Evolutionary conservation across 371 early-diverging fungal genomes (phyloP).

Genomic region (Lichtheimia hyalospora): DNA sequence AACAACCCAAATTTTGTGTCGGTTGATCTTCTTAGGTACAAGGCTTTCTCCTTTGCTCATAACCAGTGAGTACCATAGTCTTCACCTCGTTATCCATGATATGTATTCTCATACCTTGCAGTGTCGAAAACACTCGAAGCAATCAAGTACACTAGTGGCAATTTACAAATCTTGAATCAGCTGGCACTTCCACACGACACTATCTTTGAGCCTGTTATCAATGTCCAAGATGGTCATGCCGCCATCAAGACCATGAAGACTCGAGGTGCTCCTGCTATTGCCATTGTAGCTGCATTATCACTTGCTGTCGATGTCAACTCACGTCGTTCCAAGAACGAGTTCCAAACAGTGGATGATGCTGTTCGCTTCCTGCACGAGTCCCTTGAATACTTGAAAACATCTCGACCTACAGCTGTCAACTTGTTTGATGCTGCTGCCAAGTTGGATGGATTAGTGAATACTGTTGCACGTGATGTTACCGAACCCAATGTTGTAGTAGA

Average conservation of each 20-base stretch:
- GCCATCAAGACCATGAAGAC: constrained; percentile 95
- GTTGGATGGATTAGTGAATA: constrained; percentile 49
- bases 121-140: constrained; percentile 65
- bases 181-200: constrained; percentile 88
- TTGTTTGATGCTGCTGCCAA: constrained; percentile 89
- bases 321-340: constrained; percentile 29
- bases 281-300: constrained; percentile 91
- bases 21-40: too few relatives aligned
- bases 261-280: constrained; percentile 95
- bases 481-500: constrained; percentile 43
- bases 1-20: too few relatives aligned
- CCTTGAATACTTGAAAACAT: constrained; percentile 82
- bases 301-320: constrained; percentile 81
- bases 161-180: constrained; percentile 86
- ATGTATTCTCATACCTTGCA: not conserved
- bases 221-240: constrained; percentile 76
- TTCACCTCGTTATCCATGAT: too few relatives aligned
- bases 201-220: constrained; percentile 70
- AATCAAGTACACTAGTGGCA: constrained; percentile 72
- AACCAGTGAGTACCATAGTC: too few relatives aligned
- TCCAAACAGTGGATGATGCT: constrained; percentile 45
- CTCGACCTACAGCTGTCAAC: constrained; percentile 96
- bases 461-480: constrained; percentile 17
- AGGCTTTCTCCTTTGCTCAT: too few relatives aligned
- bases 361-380: constrained; percentile 57